Evolutionary conservation across 1,139 yeast genomes (phyloP).

Genomic region (Blastobotrys serpentis): DNA sequence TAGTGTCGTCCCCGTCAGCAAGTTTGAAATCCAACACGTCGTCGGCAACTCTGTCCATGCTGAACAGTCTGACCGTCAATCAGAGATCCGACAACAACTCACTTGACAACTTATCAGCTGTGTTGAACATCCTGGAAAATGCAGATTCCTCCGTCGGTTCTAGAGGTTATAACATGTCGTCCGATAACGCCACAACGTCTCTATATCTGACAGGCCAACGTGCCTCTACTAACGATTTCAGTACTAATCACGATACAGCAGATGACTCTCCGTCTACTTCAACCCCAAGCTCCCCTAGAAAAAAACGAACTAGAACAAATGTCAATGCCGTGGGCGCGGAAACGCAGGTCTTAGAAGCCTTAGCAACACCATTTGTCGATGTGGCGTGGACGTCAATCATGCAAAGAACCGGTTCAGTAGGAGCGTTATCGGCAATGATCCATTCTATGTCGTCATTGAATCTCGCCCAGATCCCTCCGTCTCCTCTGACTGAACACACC

Average conservation of each 20-base stretch:
- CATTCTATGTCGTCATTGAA: constrained; percentile 27
- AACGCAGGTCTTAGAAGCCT: constrained; percentile 35
- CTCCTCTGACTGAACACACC: constrained; percentile 10
- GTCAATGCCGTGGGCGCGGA: constrained; percentile 33
- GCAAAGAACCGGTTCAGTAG: constrained; percentile 26
- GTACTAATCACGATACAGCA: neutral
- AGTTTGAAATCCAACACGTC: constrained; percentile 21
- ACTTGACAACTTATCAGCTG: constrained; percentile 9
- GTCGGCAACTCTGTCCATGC: constrained; percentile 32
- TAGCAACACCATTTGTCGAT: constrained; percentile 35
- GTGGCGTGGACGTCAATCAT: constrained; percentile 26
- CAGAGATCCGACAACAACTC: neutral
- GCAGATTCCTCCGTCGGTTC: neutral
- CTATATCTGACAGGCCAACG: constrained; percentile 1
- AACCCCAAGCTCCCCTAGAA: constrained; percentile 14
- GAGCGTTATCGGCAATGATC: constrained; percentile 21
- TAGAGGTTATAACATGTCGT: constrained; percentile 3
- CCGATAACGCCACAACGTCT: constrained; percentile 9
- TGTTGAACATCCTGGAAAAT: neutral
- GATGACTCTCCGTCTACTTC: neutral
- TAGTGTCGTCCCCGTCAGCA: constrained; percentile 13
- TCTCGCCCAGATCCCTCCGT: constrained; percentile 19
- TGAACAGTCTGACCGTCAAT: constrained; percentile 22
- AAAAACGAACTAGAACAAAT: constrained; percentile 27
- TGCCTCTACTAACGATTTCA: neutral